Conservation (phyloP, 176 grass and related monocot species). For the Alopecurus myosuroides region DNA sequence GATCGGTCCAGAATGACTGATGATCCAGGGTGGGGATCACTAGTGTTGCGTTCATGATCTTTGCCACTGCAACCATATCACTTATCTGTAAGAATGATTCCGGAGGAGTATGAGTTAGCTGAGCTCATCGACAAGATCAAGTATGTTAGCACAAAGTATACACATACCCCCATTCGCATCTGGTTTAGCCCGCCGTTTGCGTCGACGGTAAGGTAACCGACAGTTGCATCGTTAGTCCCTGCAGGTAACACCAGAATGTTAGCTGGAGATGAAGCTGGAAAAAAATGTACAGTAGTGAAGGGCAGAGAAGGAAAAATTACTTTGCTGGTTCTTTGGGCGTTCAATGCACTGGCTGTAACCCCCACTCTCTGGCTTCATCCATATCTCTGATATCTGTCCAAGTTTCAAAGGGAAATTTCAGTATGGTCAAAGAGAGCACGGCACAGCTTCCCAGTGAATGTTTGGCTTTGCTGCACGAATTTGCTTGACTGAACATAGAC, state of each 20-base stretch:
- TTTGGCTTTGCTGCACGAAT: neutral
- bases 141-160: constrained; percentile 8
- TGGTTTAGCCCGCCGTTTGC: constrained; percentile 97
- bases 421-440: neutral
- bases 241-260: neutral
- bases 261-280: neutral
- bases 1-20: constrained; percentile 88
- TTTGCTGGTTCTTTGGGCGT: constrained; percentile 38
- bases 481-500: constrained; percentile 8
- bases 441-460: constrained; percentile 17
- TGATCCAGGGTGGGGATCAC: constrained; percentile 81
- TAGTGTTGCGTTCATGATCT: constrained; percentile 75
- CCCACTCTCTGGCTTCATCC: constrained; percentile 48
- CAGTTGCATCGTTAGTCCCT: constrained; percentile 48
- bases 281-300: neutral
- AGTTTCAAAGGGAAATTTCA: constrained; percentile 23
- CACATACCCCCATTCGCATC: constrained; percentile 85
- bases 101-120: constrained; percentile 32
- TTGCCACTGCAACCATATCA: constrained; percentile 95
- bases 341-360: constrained; percentile 55
- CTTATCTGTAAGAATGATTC: constrained; percentile 78
- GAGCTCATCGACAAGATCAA: neutral
- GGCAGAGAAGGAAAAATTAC: constrained; percentile 24
- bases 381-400: constrained; percentile 62
- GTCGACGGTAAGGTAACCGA: constrained; percentile 57